A percentile compares a stretch with the other conserved stretches of the same genome.
Conservation (phyloP, 495 filamentous ascomycete species). For the Penicillium ochrochloron region DNA sequence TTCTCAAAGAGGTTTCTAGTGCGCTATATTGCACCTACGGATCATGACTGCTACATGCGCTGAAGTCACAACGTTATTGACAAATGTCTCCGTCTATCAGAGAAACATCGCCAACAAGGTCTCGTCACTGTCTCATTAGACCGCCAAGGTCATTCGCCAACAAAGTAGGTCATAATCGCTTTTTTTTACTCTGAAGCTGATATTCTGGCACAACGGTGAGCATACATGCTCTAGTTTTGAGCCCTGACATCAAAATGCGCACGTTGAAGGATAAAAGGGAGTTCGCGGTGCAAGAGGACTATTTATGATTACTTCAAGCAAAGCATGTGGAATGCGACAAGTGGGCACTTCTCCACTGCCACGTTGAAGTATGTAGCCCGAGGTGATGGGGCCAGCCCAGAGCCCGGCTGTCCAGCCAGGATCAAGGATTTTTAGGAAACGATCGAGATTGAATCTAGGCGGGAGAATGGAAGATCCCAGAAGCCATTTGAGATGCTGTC, state of each 20-base stretch:
- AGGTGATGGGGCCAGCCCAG: constrained; percentile 28
- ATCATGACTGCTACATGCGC: too few relatives aligned
- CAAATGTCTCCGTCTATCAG: too few relatives aligned
- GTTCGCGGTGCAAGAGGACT: constrained; percentile 35
- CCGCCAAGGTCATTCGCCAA: constrained; percentile 42
- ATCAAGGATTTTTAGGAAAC: constrained; percentile 36
- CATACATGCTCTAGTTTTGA: constrained; percentile 31
- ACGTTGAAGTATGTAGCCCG: constrained; percentile 42
- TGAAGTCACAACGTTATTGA: too few relatives aligned
- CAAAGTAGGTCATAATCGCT: constrained; percentile 39
- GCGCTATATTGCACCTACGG: too few relatives aligned
- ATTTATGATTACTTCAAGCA: constrained; percentile 53
- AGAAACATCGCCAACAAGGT: too few relatives aligned
- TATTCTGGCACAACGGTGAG: constrained; percentile 63
- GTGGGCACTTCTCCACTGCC: constrained; percentile 55
- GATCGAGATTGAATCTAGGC: constrained; percentile 45
- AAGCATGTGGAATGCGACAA: constrained; percentile 61
- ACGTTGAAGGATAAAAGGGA: constrained; percentile 11
- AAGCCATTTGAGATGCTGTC: constrained; percentile 18
- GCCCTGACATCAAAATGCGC: too few relatives aligned
- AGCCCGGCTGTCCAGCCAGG: constrained; percentile 34
- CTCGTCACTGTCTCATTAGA: constrained; percentile 32
- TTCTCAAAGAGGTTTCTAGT: too few relatives aligned
- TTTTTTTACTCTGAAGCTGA: constrained; percentile 53
- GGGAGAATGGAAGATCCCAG: constrained; percentile 39